Conservation (phyloP, 1,284 basidiomycete genomes). For the Irpex rosettiformis region DNA sequence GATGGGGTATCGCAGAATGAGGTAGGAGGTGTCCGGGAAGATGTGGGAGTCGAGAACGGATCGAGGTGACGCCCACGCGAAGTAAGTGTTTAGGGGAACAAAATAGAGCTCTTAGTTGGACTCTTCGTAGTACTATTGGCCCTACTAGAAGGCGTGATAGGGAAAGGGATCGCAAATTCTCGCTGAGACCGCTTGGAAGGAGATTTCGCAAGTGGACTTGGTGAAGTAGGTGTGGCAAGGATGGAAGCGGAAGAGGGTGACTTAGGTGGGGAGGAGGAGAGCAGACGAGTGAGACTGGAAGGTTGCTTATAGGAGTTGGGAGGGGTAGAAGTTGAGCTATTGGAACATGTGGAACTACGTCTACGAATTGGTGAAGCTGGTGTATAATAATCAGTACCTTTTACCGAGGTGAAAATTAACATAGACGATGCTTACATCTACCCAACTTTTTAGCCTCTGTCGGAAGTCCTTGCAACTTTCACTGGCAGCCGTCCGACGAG, state of each 20-base stretch:
- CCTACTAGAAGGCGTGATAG: slow-evolving; percentile 37
- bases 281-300: slow-evolving; percentile 62
- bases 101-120: slow-evolving; percentile 37
- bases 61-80: slow-evolving; percentile 15
- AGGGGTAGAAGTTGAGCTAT: slow-evolving; percentile 63
- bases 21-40: slow-evolving; percentile 44
- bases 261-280: slow-evolving; percentile 72
- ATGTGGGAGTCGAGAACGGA: slow-evolving; percentile 27
- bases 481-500: slow-evolving; percentile 72
- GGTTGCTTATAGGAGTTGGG: slow-evolving; percentile 42
- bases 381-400: neutral
- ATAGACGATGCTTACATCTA: slow-evolving; percentile 48
- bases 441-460: slow-evolving; percentile 61
- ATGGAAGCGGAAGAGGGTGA: slow-evolving; percentile 38
- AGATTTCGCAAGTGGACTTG: slow-evolving; percentile 33
- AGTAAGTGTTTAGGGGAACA: slow-evolving; percentile 40
- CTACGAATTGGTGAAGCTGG: slow-evolving; percentile 47
- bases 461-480: slow-evolving; percentile 59
- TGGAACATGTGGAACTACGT: slow-evolving; percentile 55
- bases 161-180: slow-evolving; percentile 50
- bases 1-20: slow-evolving; percentile 31
- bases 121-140: slow-evolving; percentile 38
- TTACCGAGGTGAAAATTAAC: neutral
- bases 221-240: slow-evolving; percentile 43
- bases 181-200: slow-evolving; percentile 36